These are phyloP conservation scores for Aspergillus haitiensis DNA, from an alignment of 495 filamentous ascomycete genomes.

Conservation along the genomic window DNA sequence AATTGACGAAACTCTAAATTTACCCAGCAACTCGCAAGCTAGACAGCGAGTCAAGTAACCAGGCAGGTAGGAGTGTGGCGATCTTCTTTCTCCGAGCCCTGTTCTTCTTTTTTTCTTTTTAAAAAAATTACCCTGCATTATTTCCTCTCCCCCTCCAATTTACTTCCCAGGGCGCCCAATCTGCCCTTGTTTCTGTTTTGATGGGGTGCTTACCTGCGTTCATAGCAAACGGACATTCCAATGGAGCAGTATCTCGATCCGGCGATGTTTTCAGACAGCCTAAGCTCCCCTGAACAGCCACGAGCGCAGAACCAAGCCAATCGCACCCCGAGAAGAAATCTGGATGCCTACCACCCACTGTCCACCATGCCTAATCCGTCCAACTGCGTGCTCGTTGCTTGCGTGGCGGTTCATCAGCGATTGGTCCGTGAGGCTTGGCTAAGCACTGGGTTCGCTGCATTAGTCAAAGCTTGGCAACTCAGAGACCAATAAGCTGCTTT, in stretches of 20 bases:
- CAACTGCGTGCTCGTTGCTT: conserved; percentile 12
- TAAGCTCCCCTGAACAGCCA: not conserved
- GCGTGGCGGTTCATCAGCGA: conserved; percentile 14
- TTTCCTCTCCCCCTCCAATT: no score
- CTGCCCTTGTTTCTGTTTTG: no score
- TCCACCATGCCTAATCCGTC: conserved; percentile 11
- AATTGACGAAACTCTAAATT: no score
- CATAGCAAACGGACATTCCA: conserved; percentile 6
- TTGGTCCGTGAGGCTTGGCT: conserved; percentile 9
- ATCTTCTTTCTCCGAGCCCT: no score
- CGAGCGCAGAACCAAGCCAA: not conserved
- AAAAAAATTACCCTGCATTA: no score
- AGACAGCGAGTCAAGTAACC: no score
- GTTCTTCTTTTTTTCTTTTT: no score
- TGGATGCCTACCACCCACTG: not conserved
- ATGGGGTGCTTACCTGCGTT: not conserved
- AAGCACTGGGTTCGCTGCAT: conserved; percentile 23
- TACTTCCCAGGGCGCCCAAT: no score
- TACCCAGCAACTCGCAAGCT: no score
- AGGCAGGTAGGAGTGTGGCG: no score
- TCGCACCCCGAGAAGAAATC: not conserved
- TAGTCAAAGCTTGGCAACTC: conserved; percentile 29
- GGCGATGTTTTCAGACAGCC: not conserved
- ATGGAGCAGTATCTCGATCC: not conserved
- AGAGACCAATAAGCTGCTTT: not conserved